These are phyloP conservation scores for Globisporangium apiculatum DNA, from an alignment of 352 stramenopile species.

Conservation along the genomic window DNA sequence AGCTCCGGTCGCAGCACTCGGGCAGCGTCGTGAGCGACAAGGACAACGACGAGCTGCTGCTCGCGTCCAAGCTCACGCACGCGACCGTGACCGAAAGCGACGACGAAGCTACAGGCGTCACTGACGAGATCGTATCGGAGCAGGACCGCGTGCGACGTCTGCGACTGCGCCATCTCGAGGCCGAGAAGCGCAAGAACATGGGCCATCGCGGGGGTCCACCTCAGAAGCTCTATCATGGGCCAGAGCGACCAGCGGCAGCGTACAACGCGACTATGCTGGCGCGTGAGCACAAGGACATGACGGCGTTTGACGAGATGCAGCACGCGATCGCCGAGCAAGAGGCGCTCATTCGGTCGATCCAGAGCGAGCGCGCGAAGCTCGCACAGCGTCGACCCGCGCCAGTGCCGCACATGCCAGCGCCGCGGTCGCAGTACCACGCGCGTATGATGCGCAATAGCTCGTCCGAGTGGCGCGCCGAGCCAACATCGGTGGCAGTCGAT, in stretches of 20 bases:
- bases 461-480: constrained; percentile 1
- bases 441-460: constrained; percentile 1
- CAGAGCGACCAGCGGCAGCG: constrained; percentile 8
- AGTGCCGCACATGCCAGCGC: not conserved
- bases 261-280: constrained; percentile 19
- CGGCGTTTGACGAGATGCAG: constrained; percentile 39
- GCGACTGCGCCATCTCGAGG: constrained; percentile 30
- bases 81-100: constrained; percentile 13
- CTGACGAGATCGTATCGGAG: constrained; percentile 9
- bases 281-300: constrained; percentile 13
- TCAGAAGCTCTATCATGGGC: constrained; percentile 11
- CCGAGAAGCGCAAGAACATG: constrained; percentile 27
- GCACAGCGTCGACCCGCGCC: constrained; percentile 11
- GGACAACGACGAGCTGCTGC: constrained; percentile 1
- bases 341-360: constrained; percentile 46
- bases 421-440: constrained; percentile 8
- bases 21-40: constrained; percentile 19
- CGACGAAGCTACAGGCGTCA: constrained; percentile 11
- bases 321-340: constrained; percentile 60
- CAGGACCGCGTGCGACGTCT: constrained; percentile 21
- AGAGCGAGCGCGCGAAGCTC: constrained; percentile 45
- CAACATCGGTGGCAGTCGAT: not conserved
- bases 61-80: constrained; percentile 12
- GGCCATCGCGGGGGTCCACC: not conserved
- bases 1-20: constrained; percentile 21